Evolutionary conservation across 768 basidiomycete species (phyloP).

Genomic region (Rhizopogon vinicolor): DNA sequence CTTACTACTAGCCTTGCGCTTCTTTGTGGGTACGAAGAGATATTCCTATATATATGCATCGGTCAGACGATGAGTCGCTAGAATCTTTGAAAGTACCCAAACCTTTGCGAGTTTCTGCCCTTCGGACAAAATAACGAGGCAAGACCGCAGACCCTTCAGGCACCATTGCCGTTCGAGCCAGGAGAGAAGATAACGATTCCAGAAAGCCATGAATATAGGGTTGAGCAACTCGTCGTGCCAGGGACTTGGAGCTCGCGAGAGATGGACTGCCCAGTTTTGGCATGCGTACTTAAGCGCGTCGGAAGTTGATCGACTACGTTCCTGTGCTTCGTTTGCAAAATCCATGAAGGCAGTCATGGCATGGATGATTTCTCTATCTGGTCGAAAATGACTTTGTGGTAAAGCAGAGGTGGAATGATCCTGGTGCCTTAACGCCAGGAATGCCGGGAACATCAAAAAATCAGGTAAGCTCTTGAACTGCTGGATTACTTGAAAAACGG

Average conservation of each 20-base stretch:
- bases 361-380: neutral
- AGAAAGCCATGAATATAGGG: neutral
- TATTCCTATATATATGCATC: no score
- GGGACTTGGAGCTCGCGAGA: neutral
- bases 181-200: neutral
- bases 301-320: neutral
- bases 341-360: no score
- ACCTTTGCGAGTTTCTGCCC: neutral
- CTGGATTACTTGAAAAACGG: neutral
- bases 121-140: neutral
- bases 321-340: no score
- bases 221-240: neutral
- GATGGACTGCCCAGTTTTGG: neutral
- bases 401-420: neutral
- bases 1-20: no score
- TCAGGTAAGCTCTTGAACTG: neutral
- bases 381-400: neutral
- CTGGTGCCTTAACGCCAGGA: no score
- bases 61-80: no score
- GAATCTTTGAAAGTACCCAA: no score
- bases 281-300: neutral
- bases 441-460: no score
- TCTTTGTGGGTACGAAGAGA: neutral
- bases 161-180: neutral
- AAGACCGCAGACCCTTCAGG: neutral